Evolutionary conservation across 148 eudicot genomes (phyloP).

Genomic region (Polygonum aviculare): DNA sequence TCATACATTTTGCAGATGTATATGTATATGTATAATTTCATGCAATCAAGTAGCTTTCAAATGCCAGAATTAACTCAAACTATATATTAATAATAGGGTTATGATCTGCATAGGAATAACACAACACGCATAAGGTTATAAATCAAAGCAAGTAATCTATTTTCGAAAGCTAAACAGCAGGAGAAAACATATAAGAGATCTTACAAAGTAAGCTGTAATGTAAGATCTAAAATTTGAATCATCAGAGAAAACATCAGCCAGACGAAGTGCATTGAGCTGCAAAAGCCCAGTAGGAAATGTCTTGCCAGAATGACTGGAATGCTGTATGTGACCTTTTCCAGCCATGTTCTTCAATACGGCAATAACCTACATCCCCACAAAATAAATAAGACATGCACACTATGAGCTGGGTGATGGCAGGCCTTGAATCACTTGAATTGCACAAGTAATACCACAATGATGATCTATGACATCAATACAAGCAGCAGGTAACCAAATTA

Average conservation of each 20-base stretch:
- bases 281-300: slow-evolving; percentile 62
- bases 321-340: slow-evolving; percentile 29
- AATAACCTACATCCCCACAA: slow-evolving; percentile 52
- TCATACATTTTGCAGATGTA: background rate
- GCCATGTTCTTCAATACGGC: slow-evolving; percentile 59
- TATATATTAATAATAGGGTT: background rate
- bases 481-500: background rate
- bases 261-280: slow-evolving; percentile 87
- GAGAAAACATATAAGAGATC: slow-evolving; percentile 21
- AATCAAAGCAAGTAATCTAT: background rate
- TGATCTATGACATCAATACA: background rate
- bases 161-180: background rate
- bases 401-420: background rate
- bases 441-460: background rate
- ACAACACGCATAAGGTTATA: background rate
- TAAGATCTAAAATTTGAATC: slow-evolving; percentile 91
- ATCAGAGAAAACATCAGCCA: slow-evolving; percentile 89
- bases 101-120: background rate
- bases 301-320: slow-evolving; percentile 27
- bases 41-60: background rate
- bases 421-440: background rate
- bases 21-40: background rate
- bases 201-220: slow-evolving; percentile 65
- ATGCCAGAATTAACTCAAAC: background rate
- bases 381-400: slow-evolving; percentile 12